Conservation (phyloP, 2,329 filamentous ascomycete species). For the Fusarium multiceps region DNA sequence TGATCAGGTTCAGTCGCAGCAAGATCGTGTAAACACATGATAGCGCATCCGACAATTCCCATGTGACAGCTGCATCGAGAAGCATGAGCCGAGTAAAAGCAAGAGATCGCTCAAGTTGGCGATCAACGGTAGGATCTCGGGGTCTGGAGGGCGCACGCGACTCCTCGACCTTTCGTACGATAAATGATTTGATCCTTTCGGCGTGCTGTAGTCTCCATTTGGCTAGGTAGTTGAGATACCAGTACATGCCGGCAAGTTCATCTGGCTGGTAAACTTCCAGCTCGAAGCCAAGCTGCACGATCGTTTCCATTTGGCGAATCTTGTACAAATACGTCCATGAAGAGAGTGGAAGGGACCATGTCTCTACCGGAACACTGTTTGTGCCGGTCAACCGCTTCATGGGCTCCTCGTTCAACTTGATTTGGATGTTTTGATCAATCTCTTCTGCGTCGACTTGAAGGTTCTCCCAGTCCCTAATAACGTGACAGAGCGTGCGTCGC, state of each 20-base stretch:
- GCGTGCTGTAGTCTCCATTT: constrained; percentile 75
- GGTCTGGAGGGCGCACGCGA: constrained; percentile 27
- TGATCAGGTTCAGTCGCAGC: constrained; percentile 66
- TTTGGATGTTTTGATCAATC: constrained; percentile 75
- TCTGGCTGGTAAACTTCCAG: constrained; percentile 88
- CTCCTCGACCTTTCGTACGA: constrained; percentile 56
- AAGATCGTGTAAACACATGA: constrained; percentile 74
- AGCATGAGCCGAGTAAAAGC: constrained; percentile 69
- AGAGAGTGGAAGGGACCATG: constrained; percentile 78
- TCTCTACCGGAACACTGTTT: constrained; percentile 57
- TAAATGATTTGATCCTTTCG: constrained; percentile 77
- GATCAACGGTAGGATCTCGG: constrained; percentile 49
- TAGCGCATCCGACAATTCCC: constrained; percentile 66
- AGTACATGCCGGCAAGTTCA: constrained; percentile 90
- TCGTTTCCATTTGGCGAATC: constrained; percentile 85
- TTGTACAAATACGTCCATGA: constrained; percentile 94
- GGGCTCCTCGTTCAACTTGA: constrained; percentile 69
- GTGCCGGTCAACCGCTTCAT: constrained; percentile 58
- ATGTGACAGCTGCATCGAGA: constrained; percentile 72
- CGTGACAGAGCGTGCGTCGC: constrained; percentile 88
- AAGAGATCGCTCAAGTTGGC: constrained; percentile 61
- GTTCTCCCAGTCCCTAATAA: constrained; percentile 83
- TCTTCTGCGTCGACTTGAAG: constrained; percentile 85
- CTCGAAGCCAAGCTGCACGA: constrained; percentile 93
- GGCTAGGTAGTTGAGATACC: constrained; percentile 82